These are phyloP conservation scores for Pseudozyma flocculosa DNA, from an alignment of 1,284 basidiomycete species.

Conservation along the genomic window DNA sequence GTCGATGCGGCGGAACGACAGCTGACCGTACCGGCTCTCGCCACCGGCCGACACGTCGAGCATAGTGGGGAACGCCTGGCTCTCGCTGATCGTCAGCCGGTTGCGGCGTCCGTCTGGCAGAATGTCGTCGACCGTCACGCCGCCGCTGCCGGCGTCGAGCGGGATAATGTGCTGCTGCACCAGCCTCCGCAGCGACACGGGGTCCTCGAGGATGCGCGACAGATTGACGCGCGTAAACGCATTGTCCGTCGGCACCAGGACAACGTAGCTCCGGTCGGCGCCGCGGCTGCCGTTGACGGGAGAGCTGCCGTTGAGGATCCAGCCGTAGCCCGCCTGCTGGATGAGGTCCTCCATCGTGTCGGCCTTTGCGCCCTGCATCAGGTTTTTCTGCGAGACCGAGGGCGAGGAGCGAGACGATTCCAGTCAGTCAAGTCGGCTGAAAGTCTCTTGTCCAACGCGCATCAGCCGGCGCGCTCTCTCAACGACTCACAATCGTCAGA, in stretches of 20 bases:
- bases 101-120: slow-evolving; percentile 19
- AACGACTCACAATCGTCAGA: slow-evolving; percentile 68
- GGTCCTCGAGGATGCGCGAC: slow-evolving; percentile 68
- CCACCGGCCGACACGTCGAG: slow-evolving; percentile 45
- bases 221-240: slow-evolving; percentile 89
- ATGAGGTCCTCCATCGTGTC: slow-evolving; percentile 82
- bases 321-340: slow-evolving; percentile 64
- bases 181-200: slow-evolving; percentile 65
- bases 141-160: slow-evolving; percentile 59
- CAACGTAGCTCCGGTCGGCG: slow-evolving; percentile 16
- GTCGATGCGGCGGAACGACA: slow-evolving; percentile 38
- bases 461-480: no score
- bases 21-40: slow-evolving; percentile 32
- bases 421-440: no score
- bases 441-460: no score
- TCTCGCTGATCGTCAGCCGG: slow-evolving; percentile 35
- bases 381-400: slow-evolving; percentile 62
- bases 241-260: slow-evolving; percentile 86
- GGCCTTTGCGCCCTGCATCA: slow-evolving; percentile 78
- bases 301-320: slow-evolving; percentile 79
- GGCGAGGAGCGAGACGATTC: neutral
- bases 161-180: slow-evolving; percentile 88
- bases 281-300: slow-evolving; percentile 4
- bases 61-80: slow-evolving; percentile 28
- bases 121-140: slow-evolving; percentile 12